A percentile compares a stretch with the other conserved stretches of the same genome.
phyloP scores from a whole-genome alignment of 1,284 basidiomycete genomes.

The Phylloboletellus chloephorus region DNA sequence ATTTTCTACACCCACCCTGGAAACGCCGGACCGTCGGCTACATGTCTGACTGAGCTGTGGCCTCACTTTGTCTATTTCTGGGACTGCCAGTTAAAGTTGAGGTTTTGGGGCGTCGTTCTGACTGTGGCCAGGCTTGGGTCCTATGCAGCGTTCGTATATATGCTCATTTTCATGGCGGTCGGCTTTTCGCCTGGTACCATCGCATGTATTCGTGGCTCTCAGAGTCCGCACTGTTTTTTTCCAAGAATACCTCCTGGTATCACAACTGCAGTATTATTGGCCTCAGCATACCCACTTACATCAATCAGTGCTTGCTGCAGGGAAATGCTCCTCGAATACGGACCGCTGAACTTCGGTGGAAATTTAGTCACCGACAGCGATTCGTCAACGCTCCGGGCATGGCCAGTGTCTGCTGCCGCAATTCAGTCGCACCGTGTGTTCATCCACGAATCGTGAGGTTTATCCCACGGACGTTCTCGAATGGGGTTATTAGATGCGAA shows the following conservation, averaged over 20 bases:
- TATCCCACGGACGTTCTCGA: slow-evolving; percentile 1
- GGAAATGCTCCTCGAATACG: background rate
- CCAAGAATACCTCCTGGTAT: slow-evolving; percentile 2
- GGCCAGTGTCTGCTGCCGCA: slow-evolving; percentile 9
- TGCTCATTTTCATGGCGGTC: background rate
- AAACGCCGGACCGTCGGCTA: too few species aligned
- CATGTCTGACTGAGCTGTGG: background rate
- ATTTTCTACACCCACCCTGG: too few species aligned
- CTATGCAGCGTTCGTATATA: background rate
- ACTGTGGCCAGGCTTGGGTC: background rate
- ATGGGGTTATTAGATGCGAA: slow-evolving; percentile 1
- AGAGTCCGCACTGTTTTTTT: slow-evolving; percentile 1
- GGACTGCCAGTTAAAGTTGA: slow-evolving; percentile 1
- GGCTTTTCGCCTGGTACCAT: too few species aligned
- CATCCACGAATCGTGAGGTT: slow-evolving; percentile 6
- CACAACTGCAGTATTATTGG: background rate
- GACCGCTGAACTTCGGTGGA: slow-evolving; percentile 2
- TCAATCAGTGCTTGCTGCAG: slow-evolving; percentile 1
- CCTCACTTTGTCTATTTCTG: background rate
- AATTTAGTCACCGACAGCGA: slow-evolving; percentile 15
- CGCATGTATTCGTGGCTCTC: too few species aligned
- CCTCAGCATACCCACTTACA: background rate
- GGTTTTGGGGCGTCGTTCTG: slow-evolving; percentile 1
- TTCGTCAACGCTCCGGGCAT: slow-evolving; percentile 2
- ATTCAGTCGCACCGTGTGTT: slow-evolving; percentile 6